phyloP scores from a whole-genome alignment of 257 asterid species.

The Capsicum baccatum region DNA sequence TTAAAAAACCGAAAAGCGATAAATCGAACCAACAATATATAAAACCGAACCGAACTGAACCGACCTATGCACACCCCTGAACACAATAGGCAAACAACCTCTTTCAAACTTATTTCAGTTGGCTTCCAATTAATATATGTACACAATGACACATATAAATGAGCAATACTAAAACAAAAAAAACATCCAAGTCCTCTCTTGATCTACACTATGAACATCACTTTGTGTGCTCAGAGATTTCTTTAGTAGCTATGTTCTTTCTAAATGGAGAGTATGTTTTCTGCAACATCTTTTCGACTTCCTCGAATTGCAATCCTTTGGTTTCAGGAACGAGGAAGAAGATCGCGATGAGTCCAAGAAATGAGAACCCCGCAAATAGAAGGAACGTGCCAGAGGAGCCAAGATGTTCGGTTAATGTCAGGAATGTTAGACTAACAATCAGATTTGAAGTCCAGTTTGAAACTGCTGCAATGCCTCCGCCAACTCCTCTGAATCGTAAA shows the following conservation, averaged over 20 bases:
- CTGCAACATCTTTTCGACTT: constrained; percentile 34
- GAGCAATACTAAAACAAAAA: not conserved
- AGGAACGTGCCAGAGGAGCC: constrained; percentile 35
- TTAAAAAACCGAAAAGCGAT: too few species aligned
- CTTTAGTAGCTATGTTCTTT: not conserved
- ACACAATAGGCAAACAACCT: not conserved
- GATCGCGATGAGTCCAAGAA: constrained; percentile 32
- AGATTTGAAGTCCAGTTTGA: constrained; percentile 37
- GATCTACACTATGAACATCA: not conserved
- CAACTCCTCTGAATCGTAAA: constrained; percentile 32
- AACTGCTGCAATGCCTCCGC: constrained; percentile 37
- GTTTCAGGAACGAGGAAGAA: constrained; percentile 35
- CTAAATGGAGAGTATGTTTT: constrained; percentile 22
- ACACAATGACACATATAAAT: not conserved
- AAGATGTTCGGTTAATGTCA: constrained; percentile 32
- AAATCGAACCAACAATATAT: too few species aligned
- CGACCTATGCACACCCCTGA: too few species aligned
- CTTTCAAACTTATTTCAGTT: too few species aligned
- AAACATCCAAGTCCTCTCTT: not conserved
- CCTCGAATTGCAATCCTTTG: constrained; percentile 35
- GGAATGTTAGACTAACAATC: constrained; percentile 32
- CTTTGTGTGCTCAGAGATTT: not conserved
- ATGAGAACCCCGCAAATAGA: constrained; percentile 33
- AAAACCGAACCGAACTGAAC: too few species aligned
- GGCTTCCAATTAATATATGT: not conserved